Percentiles rank a stretch among this genome's conserved stretches.
Conservation (phyloP, 2,329 filamentous ascomycete species). For the Simplicillium sp. region DNA sequence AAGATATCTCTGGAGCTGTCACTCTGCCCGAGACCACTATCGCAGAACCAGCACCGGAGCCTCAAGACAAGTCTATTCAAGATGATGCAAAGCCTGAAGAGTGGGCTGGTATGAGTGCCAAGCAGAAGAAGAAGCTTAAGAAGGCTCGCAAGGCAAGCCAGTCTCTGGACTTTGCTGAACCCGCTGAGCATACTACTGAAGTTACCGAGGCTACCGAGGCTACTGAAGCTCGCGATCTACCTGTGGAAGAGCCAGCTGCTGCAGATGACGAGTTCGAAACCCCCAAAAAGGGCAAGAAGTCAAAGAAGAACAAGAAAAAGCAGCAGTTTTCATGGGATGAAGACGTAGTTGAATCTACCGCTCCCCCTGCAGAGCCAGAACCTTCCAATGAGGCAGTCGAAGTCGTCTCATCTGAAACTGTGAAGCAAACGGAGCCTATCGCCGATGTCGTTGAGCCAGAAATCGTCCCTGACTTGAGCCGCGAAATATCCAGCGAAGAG, state of each 20-base stretch:
- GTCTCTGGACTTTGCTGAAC: constrained; percentile 1
- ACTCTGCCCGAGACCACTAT: constrained; percentile 3
- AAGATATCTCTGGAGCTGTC: constrained; percentile 8
- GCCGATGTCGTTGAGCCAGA: too few species aligned
- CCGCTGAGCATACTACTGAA: not conserved
- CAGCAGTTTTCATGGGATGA: constrained; percentile 3
- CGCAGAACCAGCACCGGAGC: constrained; percentile 5
- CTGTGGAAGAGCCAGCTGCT: constrained; percentile 1
- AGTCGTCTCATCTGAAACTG: too few species aligned
- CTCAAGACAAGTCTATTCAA: not conserved
- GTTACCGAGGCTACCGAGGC: not conserved
- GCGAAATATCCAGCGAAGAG: constrained; percentile 5
- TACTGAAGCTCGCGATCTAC: constrained; percentile 1
- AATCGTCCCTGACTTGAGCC: too few species aligned
- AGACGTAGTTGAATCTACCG: not conserved
- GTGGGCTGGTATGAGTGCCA: constrained; percentile 7
- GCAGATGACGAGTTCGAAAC: constrained; percentile 1
- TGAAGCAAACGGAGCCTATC: too few species aligned
- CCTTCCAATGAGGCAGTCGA: not conserved
- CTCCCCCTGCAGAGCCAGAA: not conserved
- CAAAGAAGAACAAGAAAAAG: constrained; percentile 12
- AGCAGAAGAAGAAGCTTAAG: constrained; percentile 16
- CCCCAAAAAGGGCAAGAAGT: constrained; percentile 11
- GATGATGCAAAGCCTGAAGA: constrained; percentile 5
- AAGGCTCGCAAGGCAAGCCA: constrained; percentile 13